Evolutionary conservation across 225 moss, liverwort and hornwort genomes (phyloP).

Genomic region (Sphagnum tenellum): DNA sequence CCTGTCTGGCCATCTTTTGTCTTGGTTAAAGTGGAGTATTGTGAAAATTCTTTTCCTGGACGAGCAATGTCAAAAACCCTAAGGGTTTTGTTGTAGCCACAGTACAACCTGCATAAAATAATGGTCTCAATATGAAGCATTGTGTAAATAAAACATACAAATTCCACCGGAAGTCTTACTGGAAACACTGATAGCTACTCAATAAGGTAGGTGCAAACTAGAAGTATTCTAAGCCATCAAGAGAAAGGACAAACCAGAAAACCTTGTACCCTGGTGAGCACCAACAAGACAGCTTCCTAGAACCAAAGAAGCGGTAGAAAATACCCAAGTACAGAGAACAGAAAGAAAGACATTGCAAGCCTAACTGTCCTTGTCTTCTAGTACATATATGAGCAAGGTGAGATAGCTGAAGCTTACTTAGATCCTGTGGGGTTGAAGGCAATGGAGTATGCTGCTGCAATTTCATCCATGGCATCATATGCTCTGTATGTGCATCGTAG

Average conservation of each 20-base stretch:
- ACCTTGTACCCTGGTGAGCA: too few relatives aligned
- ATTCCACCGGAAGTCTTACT: too few relatives aligned
- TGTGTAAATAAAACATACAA: background rate
- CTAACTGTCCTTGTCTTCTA: too few relatives aligned
- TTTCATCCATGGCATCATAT: conserved; percentile 98
- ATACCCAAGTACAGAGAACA: too few relatives aligned
- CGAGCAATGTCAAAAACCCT: conserved; percentile 89
- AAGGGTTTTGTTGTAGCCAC: conserved; percentile 89
- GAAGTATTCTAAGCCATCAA: too few relatives aligned
- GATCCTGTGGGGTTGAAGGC: conserved; percentile 77
- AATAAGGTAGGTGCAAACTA: too few relatives aligned
- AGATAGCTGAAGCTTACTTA: conserved; percentile 25
- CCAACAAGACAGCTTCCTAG: too few relatives aligned
- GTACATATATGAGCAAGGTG: background rate
- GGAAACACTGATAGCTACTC: too few relatives aligned
- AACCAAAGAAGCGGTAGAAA: too few relatives aligned
- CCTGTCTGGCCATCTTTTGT: conserved; percentile 95
- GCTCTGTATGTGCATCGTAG: conserved; percentile 93
- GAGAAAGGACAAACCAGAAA: too few relatives aligned
- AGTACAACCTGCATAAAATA: conserved; percentile 49
- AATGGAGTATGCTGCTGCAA: conserved; percentile 78
- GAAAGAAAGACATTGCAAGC: too few relatives aligned
- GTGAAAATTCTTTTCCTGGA: conserved; percentile 82
- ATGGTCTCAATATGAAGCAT: background rate
- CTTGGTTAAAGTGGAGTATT: conserved; percentile 76